Base-by-base conservation (phyloP, 306 rosid species). In the Pyrus bretschneideri region DNA sequence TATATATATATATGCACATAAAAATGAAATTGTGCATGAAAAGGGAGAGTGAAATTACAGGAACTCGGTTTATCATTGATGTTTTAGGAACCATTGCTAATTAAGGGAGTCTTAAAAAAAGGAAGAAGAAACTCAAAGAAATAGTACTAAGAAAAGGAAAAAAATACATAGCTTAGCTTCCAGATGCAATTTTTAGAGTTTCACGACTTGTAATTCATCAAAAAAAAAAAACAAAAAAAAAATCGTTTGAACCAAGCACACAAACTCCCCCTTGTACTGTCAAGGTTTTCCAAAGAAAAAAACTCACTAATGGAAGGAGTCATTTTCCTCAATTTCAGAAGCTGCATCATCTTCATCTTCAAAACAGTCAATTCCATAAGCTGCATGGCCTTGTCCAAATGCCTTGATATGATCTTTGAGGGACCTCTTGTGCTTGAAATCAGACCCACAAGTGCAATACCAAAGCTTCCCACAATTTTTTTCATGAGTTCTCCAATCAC, bases 401-500 rank as follows among this genome's bases (percentile, higher is more conserved):
- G 98, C 97, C 81, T 91, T 93, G 80, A 91, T 82, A 73, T 93
- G 98, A 77, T 93, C 98, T 45, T 91, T 93, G 64, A 93, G 91
- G 51, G 98, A 93, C 33, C 98, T 90, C 42, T 93, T 93, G 78
- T 93, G 98, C 85, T 91, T 93, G 71, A 93, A 93, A 78, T 93
- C 98, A 3, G 98, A 93, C 1, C 98, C 98, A 80, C 98, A 93
- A 71, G 91, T 84, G 83, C 98, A 93, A 83, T 93, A 90, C 98
- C 98, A 93, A 4, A 93, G 90, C 81, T 91, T 93, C 23, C 98
- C 98, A 77, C 98, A 93, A 22, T 93, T 93, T 88, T 93, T 93
- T 89, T 93, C 98, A 58, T 93, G 98, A 27, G 98, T 93, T 78
- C 98, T 88, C 98, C 98, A 93, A 64, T 93, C 98, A 21, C 98